Conservation (phyloP, 208 protist species). For the Crithidia thermophila region DNA sequence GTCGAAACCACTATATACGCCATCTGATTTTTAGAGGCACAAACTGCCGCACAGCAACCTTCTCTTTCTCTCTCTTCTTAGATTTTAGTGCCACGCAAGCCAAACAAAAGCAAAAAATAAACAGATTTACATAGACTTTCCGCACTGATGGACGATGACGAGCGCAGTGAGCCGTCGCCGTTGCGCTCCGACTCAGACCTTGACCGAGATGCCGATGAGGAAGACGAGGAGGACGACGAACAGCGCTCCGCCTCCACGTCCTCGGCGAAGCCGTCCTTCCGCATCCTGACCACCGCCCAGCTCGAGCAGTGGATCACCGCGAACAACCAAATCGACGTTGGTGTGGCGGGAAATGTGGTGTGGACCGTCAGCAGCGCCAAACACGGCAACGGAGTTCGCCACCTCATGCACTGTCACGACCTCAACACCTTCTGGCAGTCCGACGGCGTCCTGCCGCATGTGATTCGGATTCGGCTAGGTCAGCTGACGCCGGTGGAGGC, state of each 20-base stretch:
- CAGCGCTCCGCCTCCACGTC: slow-evolving; percentile 1
- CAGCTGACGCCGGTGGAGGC: slow-evolving; percentile 52
- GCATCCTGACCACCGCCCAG: slow-evolving; percentile 24
- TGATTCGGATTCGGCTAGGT: slow-evolving; percentile 66
- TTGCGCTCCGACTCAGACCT: background rate
- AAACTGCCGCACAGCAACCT: too few relatives aligned
- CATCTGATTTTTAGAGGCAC: too few relatives aligned
- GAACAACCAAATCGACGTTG: slow-evolving; percentile 37
- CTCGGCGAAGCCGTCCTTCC: background rate
- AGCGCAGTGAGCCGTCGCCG: background rate
- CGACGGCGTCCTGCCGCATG: slow-evolving; percentile 84
- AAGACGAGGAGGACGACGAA: slow-evolving; percentile 8
- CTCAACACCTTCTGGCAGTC: slow-evolving; percentile 88
- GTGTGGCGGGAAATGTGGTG: slow-evolving; percentile 40
- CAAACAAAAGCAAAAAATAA: background rate
- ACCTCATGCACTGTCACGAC: slow-evolving; percentile 58
- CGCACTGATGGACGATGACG: background rate
- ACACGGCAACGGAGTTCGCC: slow-evolving; percentile 83
- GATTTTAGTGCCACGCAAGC: too few relatives aligned
- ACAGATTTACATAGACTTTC: background rate
- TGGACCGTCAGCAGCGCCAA: slow-evolving; percentile 90
- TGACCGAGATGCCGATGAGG: background rate
- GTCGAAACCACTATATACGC: too few relatives aligned
- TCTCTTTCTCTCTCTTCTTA: too few relatives aligned
- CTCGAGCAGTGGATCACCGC: slow-evolving; percentile 23